Evolutionary conservation across 2,329 filamentous ascomycete species (phyloP).

Genomic region (Exophiala phaeomuriformis): DNA sequence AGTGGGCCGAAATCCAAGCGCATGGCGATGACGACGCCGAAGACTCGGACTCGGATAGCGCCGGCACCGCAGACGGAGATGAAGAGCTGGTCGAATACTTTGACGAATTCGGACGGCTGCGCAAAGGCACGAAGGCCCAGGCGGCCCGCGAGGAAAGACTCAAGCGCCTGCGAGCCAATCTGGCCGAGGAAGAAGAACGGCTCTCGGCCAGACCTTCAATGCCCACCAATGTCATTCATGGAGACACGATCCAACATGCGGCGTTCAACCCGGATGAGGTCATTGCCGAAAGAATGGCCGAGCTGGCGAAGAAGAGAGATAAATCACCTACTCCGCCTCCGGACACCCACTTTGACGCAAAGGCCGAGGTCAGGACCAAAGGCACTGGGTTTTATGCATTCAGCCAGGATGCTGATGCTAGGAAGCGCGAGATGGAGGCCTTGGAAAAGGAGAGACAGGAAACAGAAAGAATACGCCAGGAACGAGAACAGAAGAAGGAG

Average conservation of each 20-base stretch:
- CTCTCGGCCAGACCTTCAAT: slow-evolving; percentile 54
- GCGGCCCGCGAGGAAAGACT: slow-evolving; percentile 56
- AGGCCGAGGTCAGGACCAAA: slow-evolving; percentile 73
- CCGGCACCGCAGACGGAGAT: slow-evolving; percentile 36
- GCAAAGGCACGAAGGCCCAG: slow-evolving; percentile 64
- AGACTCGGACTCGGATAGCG: slow-evolving; percentile 33
- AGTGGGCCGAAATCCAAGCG: slow-evolving; percentile 72
- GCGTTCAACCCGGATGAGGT: slow-evolving; percentile 72
- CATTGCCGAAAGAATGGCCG: slow-evolving; percentile 62
- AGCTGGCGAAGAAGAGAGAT: slow-evolving; percentile 70
- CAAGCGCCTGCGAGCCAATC: slow-evolving; percentile 46
- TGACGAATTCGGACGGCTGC: slow-evolving; percentile 85
- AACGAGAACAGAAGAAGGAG: slow-evolving; percentile 51
- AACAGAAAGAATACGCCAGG: slow-evolving; percentile 58
- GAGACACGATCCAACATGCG: slow-evolving; percentile 72
- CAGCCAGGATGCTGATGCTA: slow-evolving; percentile 61
- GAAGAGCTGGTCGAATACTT: slow-evolving; percentile 70
- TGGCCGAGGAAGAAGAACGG: slow-evolving; percentile 56
- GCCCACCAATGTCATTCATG: slow-evolving; percentile 69
- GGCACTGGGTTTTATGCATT: slow-evolving; percentile 92
- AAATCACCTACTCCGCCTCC: slow-evolving; percentile 71
- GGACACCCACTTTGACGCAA: slow-evolving; percentile 77
- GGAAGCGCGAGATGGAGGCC: slow-evolving; percentile 66
- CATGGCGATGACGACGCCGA: slow-evolving; percentile 33
- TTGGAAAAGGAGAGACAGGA: slow-evolving; percentile 59